Evolutionary conservation across 345 rosid species (phyloP), one percentile per base, ranked within the genome.

Genomic region (Ricinus communis): DNA sequence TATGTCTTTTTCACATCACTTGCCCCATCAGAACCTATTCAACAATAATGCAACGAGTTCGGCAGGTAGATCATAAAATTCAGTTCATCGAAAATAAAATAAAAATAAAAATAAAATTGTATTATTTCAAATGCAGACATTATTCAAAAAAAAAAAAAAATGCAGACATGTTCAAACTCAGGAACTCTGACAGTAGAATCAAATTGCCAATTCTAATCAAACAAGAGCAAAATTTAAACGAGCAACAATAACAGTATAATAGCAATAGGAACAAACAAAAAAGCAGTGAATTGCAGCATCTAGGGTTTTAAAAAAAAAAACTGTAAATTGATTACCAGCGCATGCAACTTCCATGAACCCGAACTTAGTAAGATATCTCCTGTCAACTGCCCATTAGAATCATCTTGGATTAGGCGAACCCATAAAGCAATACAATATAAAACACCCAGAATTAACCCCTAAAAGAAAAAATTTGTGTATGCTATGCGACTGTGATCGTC

Each of bases 1-100:
- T 85, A 84, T 24, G 77, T 83, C 79, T 76, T 74, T 74, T 87
- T 87, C 72, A 91, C 85, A 70, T 77, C 89, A 79, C 84, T 77
- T 68, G 36, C 78, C 56, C 71, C 68, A 73, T 53, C 79, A 50
- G 73, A 65, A 2, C 36, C 75, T 69, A 22, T 51, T 33, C 2
- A 51, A 47, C 7, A 68, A 64, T 24, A 64, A 64, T 13, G 3
- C 27, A 41, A 38, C 11, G 19, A 62, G 15, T 14, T 49, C 1
- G 5, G 53, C n/a, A 5, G n/a, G n/a, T 5, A 22, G 33, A 14
- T 13, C 9, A 47, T 14, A n/a, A 55, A 27, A 24, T 21, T 52
- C 49, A 51, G 24, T 10, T 28, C n/a, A n/a, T 30, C 2, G 30
- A 58, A 58, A 33, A 33, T 6, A 33, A 33, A 33, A 6, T 2